Evolutionary conservation across 345 rosid genomes (phyloP).

Genomic region (Gossypium turneri): DNA sequence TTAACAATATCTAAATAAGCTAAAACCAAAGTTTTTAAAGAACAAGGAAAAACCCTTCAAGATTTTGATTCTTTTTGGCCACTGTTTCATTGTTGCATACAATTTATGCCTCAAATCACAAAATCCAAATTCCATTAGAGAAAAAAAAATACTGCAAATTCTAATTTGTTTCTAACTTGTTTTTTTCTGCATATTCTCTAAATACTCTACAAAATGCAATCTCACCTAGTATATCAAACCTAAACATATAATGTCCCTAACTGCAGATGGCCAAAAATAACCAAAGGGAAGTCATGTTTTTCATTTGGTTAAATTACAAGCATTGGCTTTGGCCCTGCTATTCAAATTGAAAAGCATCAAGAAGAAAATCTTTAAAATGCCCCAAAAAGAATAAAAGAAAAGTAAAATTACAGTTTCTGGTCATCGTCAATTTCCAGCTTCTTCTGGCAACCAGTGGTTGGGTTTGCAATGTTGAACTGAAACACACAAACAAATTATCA

Average conservation of each 20-base stretch:
- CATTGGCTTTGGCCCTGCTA: not conserved
- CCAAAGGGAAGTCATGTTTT: not conserved
- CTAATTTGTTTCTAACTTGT: not conserved
- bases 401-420: conserved; percentile 35
- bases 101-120: not conserved
- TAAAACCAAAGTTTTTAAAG: too few relatives aligned
- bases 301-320: not conserved
- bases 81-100: not conserved
- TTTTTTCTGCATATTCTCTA: not conserved
- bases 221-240: not conserved
- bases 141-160: not conserved
- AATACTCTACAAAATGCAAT: not conserved
- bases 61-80: not conserved
- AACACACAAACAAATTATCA: not conserved
- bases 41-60: not conserved
- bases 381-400: not conserved
- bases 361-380: not conserved
- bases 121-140: not conserved
- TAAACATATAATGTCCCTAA: not conserved
- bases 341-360: not conserved
- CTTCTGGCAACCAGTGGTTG: conserved; percentile 56
- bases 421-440: conserved; percentile 54
- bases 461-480: conserved; percentile 47
- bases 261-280: not conserved
- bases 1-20: not conserved